Evolutionary conservation across 345 rosid species (phyloP), one percentile per base, ranked within the genome.

Genomic region (Eucalyptus sp.): DNA sequence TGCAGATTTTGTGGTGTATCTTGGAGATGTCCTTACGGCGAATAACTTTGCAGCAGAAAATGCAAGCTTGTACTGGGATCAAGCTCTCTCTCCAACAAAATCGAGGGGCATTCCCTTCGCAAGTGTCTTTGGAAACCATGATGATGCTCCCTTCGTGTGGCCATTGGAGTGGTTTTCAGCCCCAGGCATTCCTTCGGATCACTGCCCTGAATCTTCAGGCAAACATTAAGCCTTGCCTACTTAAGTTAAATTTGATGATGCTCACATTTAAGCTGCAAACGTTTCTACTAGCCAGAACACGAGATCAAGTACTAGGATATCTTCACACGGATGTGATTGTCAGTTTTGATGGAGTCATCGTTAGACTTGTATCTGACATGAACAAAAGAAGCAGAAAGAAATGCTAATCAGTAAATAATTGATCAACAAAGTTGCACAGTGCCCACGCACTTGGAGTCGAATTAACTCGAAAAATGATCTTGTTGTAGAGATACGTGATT

Each of bases 11-110:
- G 99, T 96, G 49, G 92, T 96, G 11, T 97, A 96, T 88, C 96
- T 97, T 52, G 99, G 99, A 88, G 99, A 96, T 94, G 96, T 97
- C 10, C 90, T 97, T 51, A 96, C 99, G 1, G 99, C 98, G 24
- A 94, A 97, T 91, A 96, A 95, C 92, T 92, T 97, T 54, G 90
- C 94, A 51, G 91, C 90, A 49, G 94, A 93, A 41, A 97, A 96
- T 90, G 97, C 99, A 62, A 97, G 96, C 88, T 92, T 92, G 93
- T 94, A 92, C 86, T 97, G 99, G 98, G 96, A 94, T 90, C 90
- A 90, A 91, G 99, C 99, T 31, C 87, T 95, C 8, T 94, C 98
- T 88, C 98, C 99, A 11, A 92, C 99, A 37, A 93, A 93, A 91
- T 91, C 86, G 11, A 94, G 96, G 91, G 93, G 90, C 64, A 96